phyloP scores from a whole-genome alignment of 2,329 filamentous ascomycete species.

The Penicillium frequentans region DNA sequence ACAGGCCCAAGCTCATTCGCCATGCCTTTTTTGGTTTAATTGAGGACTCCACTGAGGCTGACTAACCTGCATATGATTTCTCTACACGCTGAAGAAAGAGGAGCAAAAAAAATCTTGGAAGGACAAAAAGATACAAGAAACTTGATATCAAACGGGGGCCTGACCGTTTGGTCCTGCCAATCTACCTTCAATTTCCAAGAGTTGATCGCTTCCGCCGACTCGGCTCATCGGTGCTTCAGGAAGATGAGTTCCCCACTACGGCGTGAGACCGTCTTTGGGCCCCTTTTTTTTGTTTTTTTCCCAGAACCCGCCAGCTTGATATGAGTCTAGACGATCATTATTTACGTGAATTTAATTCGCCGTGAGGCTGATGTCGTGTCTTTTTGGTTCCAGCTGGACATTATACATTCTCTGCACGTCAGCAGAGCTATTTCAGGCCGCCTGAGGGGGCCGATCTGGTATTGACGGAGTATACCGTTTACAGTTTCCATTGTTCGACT shows the following conservation, averaged over 20 bases:
- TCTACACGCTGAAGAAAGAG: background rate
- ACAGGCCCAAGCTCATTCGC: constrained; percentile 10
- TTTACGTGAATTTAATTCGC: background rate
- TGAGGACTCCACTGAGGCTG: constrained; percentile 8
- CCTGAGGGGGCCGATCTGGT: background rate
- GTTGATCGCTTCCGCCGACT: background rate
- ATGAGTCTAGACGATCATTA: constrained; percentile 11
- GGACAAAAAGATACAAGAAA: background rate
- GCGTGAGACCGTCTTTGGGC: constrained; percentile 4
- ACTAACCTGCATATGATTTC: constrained; percentile 8
- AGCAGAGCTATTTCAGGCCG: background rate
- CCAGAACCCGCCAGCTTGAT: constrained; percentile 1
- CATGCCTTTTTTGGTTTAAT: background rate
- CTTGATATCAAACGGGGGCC: background rate
- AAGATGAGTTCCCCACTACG: constrained; percentile 17
- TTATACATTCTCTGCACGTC: background rate
- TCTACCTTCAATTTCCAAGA: constrained; percentile 7
- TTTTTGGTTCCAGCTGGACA: background rate
- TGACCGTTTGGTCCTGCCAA: constrained; percentile 6
- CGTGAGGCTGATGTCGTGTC: background rate
- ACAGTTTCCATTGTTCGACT: background rate
- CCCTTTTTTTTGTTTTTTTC: background rate
- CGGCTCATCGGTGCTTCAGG: constrained; percentile 10
- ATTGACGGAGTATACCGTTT: background rate
- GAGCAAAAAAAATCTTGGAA: no score